These are phyloP conservation scores for Verticillium albo-atrum DNA, from an alignment of 2,329 filamentous ascomycete species.

Conservation along the genomic window DNA sequence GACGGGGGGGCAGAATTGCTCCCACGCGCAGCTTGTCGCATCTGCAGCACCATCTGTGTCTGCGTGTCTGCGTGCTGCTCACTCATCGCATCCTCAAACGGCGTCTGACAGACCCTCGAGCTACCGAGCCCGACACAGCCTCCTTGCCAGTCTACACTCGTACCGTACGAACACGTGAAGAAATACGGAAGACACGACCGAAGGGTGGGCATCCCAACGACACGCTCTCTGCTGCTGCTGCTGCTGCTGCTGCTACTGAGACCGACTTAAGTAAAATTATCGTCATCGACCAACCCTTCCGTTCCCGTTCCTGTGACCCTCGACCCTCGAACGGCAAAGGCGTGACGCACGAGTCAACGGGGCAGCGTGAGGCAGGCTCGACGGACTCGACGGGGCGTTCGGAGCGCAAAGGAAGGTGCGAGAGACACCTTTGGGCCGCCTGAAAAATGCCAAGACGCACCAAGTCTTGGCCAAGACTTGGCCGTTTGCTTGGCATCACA, in stretches of 20 bases:
- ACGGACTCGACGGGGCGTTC: background rate
- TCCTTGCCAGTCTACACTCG: background rate
- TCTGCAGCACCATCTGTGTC: too few relatives aligned
- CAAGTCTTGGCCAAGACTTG: slow-evolving; percentile 5
- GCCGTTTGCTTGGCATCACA: background rate
- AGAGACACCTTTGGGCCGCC: background rate
- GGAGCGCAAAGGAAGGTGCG: background rate
- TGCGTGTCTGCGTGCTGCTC: too few relatives aligned
- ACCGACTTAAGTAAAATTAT: background rate
- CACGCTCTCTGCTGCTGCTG: too few relatives aligned
- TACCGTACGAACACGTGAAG: background rate
- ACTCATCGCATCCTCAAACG: background rate
- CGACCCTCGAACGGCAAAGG: background rate
- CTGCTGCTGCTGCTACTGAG: too few relatives aligned
- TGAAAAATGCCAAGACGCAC: slow-evolving; percentile 4
- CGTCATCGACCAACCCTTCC: background rate
- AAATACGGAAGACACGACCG: too few relatives aligned
- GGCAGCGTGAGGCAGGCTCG: background rate
- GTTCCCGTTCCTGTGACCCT: background rate
- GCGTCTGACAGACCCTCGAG: background rate
- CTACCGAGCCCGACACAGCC: background rate
- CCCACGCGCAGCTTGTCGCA: background rate
- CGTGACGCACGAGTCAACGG: background rate
- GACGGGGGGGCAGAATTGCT: background rate
- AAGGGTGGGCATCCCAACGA: background rate